These are phyloP conservation scores for Nymphaea thermarum DNA, from an alignment of 164 flowering plant genomes.

Conservation along the genomic window DNA sequence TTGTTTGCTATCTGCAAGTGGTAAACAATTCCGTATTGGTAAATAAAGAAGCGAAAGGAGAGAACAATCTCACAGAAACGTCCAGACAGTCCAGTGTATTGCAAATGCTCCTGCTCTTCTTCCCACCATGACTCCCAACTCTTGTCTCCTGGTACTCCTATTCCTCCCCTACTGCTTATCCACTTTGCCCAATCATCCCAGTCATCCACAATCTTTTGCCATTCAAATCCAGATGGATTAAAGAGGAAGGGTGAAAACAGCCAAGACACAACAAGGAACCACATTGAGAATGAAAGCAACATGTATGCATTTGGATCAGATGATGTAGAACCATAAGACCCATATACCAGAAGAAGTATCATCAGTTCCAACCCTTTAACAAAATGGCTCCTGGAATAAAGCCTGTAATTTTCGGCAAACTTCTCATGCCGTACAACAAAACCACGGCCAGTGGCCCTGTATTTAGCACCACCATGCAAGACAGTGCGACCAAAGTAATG, in stretches of 20 bases:
- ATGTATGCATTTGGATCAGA: conserved; percentile 21
- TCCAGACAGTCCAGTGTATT: conserved; percentile 54
- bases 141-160: conserved; percentile 83
- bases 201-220: conserved; percentile 98
- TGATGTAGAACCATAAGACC: conserved; percentile 43
- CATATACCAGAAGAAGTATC: conserved; percentile 60
- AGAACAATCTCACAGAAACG: conserved; percentile 70
- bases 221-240: conserved; percentile 96
- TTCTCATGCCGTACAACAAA: conserved; percentile 93
- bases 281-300: conserved; percentile 58
- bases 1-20: conserved; percentile 53
- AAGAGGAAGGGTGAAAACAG: conserved; percentile 89
- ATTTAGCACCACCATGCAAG: conserved; percentile 95
- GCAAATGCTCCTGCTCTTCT: conserved; percentile 92
- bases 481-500: conserved; percentile 92
- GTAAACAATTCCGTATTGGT: conserved; percentile 90
- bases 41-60: conserved; percentile 69
- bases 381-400: conserved; percentile 97
- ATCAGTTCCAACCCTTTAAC: conserved; percentile 76
- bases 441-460: conserved; percentile 98
- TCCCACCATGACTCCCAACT: conserved; percentile 99
- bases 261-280: conserved; percentile 86
- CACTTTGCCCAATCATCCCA: conserved; percentile 97
- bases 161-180: conserved; percentile 82
- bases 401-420: conserved; percentile 89